These are phyloP conservation scores for Ehretia macrophylla DNA, from an alignment of 257 asterid genomes.

Conservation along the genomic window DNA sequence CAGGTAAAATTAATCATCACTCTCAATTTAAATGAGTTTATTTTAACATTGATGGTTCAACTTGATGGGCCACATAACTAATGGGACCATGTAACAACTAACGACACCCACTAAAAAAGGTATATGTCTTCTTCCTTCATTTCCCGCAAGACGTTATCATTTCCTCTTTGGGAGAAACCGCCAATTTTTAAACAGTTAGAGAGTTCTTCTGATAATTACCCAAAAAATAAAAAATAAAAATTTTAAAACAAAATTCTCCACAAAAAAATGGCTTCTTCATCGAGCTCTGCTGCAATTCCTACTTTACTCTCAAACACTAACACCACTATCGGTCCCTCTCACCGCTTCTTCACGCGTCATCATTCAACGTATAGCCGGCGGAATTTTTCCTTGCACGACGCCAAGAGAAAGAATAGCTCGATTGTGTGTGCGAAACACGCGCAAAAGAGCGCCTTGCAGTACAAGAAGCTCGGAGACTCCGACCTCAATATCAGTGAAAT, in stretches of 20 bases:
- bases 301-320: slow-evolving; percentile 9
- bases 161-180: no score
- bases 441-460: slow-evolving; percentile 42
- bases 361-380: neutral
- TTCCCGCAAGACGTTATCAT: no score
- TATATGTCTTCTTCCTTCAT: no score
- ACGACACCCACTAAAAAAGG: no score
- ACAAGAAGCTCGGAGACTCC: slow-evolving; percentile 79
- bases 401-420: slow-evolving; percentile 20
- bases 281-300: slow-evolving; percentile 17
- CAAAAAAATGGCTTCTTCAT: slow-evolving; percentile 35
- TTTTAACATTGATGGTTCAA: no score
- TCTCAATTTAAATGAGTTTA: no score
- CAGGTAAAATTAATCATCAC: no score
- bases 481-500: slow-evolving; percentile 84
- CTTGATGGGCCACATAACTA: no score
- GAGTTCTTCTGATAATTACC: no score
- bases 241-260: neutral
- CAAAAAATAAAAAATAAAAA: no score
- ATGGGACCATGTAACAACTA: no score
- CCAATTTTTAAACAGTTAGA: no score
- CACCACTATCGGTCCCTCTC: slow-evolving; percentile 10
- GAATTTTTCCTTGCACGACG: slow-evolving; percentile 11
- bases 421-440: slow-evolving; percentile 15
- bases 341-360: slow-evolving; percentile 15